Evolutionary conservation across 305 asterid species (phyloP).

Genomic region (Solanum hybrid): DNA sequence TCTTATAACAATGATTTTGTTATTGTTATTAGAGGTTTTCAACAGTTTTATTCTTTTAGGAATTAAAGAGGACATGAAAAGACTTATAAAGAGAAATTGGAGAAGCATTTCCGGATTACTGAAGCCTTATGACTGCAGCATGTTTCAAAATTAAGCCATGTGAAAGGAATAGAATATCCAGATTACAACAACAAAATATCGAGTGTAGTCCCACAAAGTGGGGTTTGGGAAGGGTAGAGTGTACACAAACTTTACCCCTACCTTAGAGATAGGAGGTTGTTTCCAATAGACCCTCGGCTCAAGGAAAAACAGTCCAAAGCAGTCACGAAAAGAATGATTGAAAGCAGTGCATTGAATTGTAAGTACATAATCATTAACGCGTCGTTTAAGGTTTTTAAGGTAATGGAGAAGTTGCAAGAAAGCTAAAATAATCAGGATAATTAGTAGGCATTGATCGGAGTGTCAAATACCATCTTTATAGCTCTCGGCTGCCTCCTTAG

Average conservation of each 20-base stretch:
- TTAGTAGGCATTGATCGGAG: not conserved
- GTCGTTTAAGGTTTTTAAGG: not conserved
- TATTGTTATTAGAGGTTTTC: not conserved
- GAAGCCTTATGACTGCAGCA: not conserved
- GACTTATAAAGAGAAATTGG: not conserved
- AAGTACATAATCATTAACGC: not conserved
- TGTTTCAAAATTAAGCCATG: not conserved
- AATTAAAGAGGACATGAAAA: not conserved
- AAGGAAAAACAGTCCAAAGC: not conserved
- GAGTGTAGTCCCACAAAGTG: not conserved
- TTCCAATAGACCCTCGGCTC: not conserved
- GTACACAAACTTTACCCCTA: not conserved
- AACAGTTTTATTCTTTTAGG: not conserved
- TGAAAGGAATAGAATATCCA: not conserved
- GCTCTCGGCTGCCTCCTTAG: conserved; percentile 35
- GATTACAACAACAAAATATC: not conserved
- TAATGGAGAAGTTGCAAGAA: not conserved
- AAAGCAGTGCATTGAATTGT: not conserved
- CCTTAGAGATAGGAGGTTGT: not conserved
- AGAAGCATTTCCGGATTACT: not conserved
- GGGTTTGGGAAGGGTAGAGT: not conserved
- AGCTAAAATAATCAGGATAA: not conserved
- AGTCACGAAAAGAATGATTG: not conserved
- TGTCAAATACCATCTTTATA: conserved; percentile 33
- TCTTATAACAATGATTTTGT: not conserved